These are phyloP conservation scores for Penicillium sp. DNA, from an alignment of 2,329 filamentous ascomycete species.

Conservation along the genomic window DNA sequence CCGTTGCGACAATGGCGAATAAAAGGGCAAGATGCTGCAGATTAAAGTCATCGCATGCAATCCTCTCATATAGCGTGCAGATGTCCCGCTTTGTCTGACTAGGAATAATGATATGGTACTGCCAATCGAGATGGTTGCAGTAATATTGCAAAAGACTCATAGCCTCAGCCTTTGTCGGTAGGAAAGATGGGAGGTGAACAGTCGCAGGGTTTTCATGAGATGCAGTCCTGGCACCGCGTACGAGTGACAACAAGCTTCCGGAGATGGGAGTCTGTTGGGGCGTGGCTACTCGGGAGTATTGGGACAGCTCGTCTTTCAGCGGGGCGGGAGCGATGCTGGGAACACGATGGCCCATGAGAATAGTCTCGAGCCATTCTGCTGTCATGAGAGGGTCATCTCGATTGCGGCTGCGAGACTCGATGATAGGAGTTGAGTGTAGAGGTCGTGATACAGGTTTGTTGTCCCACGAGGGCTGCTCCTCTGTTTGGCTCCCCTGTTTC, in stretches of 20 bases:
- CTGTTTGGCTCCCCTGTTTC: background rate
- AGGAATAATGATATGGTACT: conserved; percentile 37
- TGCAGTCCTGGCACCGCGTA: conserved; percentile 2
- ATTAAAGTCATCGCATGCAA: conserved; percentile 20
- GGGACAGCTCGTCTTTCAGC: conserved; percentile 17
- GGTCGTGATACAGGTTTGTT: background rate
- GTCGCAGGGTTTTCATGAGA: conserved; percentile 21
- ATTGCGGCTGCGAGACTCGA: background rate
- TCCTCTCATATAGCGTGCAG: conserved; percentile 27
- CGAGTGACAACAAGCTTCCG: background rate
- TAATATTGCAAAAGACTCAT: conserved; percentile 32
- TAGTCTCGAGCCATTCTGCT: conserved; percentile 28
- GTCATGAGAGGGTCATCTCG: conserved; percentile 23
- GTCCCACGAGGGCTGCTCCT: background rate
- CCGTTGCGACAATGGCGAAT: conserved; percentile 32
- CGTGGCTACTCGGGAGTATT: background rate
- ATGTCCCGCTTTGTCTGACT: conserved; percentile 24
- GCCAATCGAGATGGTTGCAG: conserved; percentile 30
- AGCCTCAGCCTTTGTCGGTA: conserved; percentile 31
- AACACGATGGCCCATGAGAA: conserved; percentile 29
- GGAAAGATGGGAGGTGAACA: conserved; percentile 17
- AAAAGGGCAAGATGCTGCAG: conserved; percentile 31
- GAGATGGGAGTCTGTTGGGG: background rate
- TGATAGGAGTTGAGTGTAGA: background rate
- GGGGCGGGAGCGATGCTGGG: conserved; percentile 20